Evolutionary conservation across 495 filamentous ascomycete genomes (phyloP), one percentile per base, ranked within the genome.

Genomic region (Alectoria sarmentosa): DNA sequence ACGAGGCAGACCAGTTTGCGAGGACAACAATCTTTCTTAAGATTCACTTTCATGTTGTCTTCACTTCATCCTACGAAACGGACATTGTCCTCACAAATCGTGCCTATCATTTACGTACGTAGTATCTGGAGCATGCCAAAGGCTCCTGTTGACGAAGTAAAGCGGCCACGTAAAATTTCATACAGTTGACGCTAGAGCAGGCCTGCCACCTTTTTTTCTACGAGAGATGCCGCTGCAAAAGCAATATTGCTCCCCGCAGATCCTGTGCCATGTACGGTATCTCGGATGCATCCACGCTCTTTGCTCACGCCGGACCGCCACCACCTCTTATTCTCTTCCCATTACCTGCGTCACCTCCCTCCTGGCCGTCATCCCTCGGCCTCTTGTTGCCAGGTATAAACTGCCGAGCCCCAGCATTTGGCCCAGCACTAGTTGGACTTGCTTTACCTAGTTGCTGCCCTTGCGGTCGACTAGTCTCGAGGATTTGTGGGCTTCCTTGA

Each of bases 321-420:
- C 79, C 80, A 23, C 81, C 81, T 67, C 83, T 72, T 66, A 82
- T 78, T 66, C 82, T 76, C 73, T 84, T 84, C 42, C 82, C 83
- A 61, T 73, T 75, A 64, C 66, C 74, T 17, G 67, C 77, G 14
- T 77, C 79, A 26, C 73, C 71, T 26, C 76, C 80, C 32, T 80
- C 81, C 28, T 80, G 74, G 13, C 82, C 83, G 41, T 89, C 87
- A 28, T 88, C 86, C 28, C 87, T 76, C 26, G 82, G 76, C 38
- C 86, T 77, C 73, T 90, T 90, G 61, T 83, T 82, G n/a, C 86
- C 86, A 7, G 86, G 84, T 44, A 84, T 82, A 69, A 88, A 88
- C 64, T 86, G 81, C 58, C 80, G 81, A 11, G 81, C 85, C 68
- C 82, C 69, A 64, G 76, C 77, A 71, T 80, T 86, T 57, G 85